Base-by-base conservation (phyloP, 805 yeast genomes). In the Ogataea polymorpha region DNA sequence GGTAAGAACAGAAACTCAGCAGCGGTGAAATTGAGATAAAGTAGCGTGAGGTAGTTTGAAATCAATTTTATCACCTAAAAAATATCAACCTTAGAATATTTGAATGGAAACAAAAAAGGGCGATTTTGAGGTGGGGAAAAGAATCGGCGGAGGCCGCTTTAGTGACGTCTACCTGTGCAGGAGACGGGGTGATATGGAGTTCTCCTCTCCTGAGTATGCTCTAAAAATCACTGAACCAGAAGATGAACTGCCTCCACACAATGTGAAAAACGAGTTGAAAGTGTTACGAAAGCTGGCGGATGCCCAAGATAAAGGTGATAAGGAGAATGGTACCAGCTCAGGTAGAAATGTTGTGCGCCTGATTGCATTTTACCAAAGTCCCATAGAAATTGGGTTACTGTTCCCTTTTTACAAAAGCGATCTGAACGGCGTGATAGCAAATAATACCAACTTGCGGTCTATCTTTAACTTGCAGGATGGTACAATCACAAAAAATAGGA, bases 231-330 rank as follows among this genome's bases (percentile, higher is more conserved):
- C 72, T 1, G 70, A 71, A 13, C 72, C 72, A 4, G 79, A 71
- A 32, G 76, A 71, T 29, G 77, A 74, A 40, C 56, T 61, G 14
- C 72, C 78, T 2, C 85, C 85, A 2, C 85, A 79, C 49, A 63
- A 64, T 44, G 66, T 75, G n/a, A 41, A 63, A 16, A 66, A 63
- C 32, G 85, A 79, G 52, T 48, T 74, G 25, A 58, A 55, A 18
- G 52, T 76, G 3, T 53, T 79, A 28, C 30, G 49, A 18, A 39
- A 45, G 25, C 26, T 60, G 29, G 41, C 51, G 17, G 34, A 20
- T 3, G 20, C 28, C 11, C 7, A 29, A 9, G 39, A 38, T 12
- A 29, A 27, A 2, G 32, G 34, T 3, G 9, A 27, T 8, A 15
- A 26, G 12, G 28, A 18, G 9, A 16, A 12, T 8, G 15, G 6